A percentile compares a stretch with the other conserved stretches of the same genome.
Conservation (phyloP, 352 stramenopile genomes). For the Globisporangium cederbergense region DNA sequence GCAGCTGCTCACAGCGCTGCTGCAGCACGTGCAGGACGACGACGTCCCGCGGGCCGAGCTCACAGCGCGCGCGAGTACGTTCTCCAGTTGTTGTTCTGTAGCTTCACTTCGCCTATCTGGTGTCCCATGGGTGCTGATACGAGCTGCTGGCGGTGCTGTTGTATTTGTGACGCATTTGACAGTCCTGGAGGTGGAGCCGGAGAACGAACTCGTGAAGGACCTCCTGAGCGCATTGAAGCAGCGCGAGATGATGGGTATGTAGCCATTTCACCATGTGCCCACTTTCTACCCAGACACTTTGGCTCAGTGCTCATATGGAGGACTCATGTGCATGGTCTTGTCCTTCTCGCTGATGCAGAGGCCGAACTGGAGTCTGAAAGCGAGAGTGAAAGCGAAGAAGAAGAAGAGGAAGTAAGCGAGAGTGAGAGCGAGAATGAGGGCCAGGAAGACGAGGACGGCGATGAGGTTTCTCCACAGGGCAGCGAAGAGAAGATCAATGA, state of each 20-base stretch:
- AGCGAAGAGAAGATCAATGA: slow-evolving; percentile 18
- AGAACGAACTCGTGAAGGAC: slow-evolving; percentile 63
- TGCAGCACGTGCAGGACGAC: slow-evolving; percentile 53
- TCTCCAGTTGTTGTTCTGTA: neutral
- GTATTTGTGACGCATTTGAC: neutral
- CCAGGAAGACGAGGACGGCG: slow-evolving; percentile 19
- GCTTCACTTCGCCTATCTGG: neutral
- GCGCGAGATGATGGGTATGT: slow-evolving; percentile 42
- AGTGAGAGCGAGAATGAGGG: slow-evolving; percentile 22
- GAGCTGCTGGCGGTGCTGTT: neutral
- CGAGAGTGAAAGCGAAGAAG: slow-evolving; percentile 51
- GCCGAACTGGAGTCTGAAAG: slow-evolving; percentile 35
- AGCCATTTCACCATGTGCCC: neutral
- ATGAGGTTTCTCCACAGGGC: slow-evolving; percentile 25
- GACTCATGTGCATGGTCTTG: neutral
- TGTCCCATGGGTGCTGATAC: neutral
- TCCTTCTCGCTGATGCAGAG: slow-evolving; percentile 17
- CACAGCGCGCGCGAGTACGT: slow-evolving; percentile 44
- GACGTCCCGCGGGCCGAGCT: slow-evolving; percentile 49
- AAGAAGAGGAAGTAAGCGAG: slow-evolving; percentile 13
- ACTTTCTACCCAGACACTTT: neutral
- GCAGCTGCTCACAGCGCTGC: slow-evolving; percentile 48
- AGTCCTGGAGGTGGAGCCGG: slow-evolving; percentile 61
- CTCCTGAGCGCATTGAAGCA: slow-evolving; percentile 60
- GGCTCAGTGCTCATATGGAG: neutral